Conservation (phyloP, 169 alveolate species). For the Plasmodium adleri region DNA sequence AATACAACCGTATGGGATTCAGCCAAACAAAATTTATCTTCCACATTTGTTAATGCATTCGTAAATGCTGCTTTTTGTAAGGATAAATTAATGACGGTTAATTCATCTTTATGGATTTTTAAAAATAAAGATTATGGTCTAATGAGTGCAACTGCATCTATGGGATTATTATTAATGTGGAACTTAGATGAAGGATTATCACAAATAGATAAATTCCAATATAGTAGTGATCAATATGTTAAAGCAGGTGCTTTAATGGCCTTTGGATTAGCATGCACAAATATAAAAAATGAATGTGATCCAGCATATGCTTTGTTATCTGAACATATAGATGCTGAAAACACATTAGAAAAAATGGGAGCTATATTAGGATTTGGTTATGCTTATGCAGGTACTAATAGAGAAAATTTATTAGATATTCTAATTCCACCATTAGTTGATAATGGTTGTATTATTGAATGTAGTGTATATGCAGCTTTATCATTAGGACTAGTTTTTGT, state of each 20-base stretch:
- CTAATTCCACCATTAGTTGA: constrained; percentile 93
- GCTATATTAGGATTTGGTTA: constrained; percentile 97
- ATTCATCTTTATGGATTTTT: constrained; percentile 93
- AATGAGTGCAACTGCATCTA: constrained; percentile 96
- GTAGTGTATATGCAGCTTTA: constrained; percentile 97
- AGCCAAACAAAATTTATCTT: constrained; percentile 96
- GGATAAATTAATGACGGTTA: constrained; percentile 91
- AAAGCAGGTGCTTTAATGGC: constrained; percentile 97
- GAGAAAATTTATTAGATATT: constrained; percentile 93
- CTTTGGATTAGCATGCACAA: constrained; percentile 93
- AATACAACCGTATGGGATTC: constrained; percentile 90
- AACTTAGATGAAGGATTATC: constrained; percentile 97
- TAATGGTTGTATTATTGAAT: constrained; percentile 90
- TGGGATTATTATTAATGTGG: constrained; percentile 97
- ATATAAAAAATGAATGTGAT: constrained; percentile 95
- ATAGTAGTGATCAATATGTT: constrained; percentile 93
- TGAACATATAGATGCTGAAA: constrained; percentile 91
- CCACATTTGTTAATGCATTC: constrained; percentile 98
- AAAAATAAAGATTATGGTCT: constrained; percentile 96
- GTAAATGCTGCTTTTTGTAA: constrained; percentile 98
- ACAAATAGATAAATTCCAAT: constrained; percentile 93
- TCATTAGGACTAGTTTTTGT: constrained; percentile 96
- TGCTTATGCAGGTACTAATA: constrained; percentile 98
- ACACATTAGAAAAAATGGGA: constrained; percentile 91
- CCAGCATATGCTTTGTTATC: constrained; percentile 96